Conservation (phyloP, 768 basidiomycete species). For the Wakefieldia striispora region DNA sequence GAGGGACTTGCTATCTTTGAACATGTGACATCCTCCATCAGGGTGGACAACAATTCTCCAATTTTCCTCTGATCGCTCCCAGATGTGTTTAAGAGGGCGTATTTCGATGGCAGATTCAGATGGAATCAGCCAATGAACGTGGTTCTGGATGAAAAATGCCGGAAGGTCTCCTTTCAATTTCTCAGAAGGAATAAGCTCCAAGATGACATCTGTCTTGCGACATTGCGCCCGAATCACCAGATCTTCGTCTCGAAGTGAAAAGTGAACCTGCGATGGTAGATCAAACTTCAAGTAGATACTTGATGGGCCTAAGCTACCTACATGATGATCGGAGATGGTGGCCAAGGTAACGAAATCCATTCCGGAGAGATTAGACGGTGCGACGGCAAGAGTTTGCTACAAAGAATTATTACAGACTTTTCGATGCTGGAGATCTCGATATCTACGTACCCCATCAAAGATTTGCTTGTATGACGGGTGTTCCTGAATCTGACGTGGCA, state of each 20-base stretch:
- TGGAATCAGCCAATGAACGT: slow-evolving; percentile 27
- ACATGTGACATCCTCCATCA: neutral
- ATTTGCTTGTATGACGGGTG: slow-evolving; percentile 16
- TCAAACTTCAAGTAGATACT: neutral
- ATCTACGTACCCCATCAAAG: slow-evolving; percentile 17
- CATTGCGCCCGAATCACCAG: slow-evolving; percentile 11
- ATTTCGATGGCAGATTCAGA: slow-evolving; percentile 19
- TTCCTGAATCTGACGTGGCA: slow-evolving; percentile 11
- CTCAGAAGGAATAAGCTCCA: slow-evolving; percentile 20
- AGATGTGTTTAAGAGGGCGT: slow-evolving; percentile 11
- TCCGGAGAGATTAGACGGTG: neutral
- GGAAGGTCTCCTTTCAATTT: slow-evolving; percentile 25
- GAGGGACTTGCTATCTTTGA: slow-evolving; percentile 6
- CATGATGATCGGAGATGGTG: slow-evolving; percentile 17
- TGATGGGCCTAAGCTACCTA: neutral
- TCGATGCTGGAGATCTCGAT: too few relatives aligned
- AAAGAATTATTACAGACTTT: too few relatives aligned
- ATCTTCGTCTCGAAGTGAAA: neutral
- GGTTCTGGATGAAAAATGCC: slow-evolving; percentile 4
- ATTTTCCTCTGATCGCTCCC: slow-evolving; percentile 17
- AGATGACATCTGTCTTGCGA: neutral
- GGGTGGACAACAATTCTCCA: slow-evolving; percentile 17
- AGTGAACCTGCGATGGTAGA: neutral
- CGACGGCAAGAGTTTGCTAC: neutral
- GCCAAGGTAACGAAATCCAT: slow-evolving; percentile 16